These are phyloP conservation scores for Aureobasidium melanogenum DNA, from an alignment of 2,329 filamentous ascomycete genomes.

Conservation along the genomic window DNA sequence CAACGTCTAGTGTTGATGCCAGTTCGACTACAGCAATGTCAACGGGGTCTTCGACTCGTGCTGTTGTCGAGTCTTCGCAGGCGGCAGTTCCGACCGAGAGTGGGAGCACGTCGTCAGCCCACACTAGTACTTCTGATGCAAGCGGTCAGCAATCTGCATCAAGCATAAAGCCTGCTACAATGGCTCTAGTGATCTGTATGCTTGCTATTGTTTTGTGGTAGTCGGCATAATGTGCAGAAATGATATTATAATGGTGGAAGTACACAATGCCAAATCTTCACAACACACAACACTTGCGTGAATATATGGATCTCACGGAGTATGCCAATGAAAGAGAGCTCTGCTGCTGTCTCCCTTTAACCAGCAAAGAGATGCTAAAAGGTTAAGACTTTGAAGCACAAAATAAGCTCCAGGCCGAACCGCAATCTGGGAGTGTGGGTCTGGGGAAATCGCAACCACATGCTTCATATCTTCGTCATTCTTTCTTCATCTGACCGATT, in stretches of 20 bases:
- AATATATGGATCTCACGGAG: neutral
- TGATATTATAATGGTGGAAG: too few species aligned
- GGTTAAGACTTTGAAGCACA: neutral
- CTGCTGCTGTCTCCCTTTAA: neutral
- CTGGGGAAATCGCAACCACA: neutral
- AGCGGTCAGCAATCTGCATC: neutral
- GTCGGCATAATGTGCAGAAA: too few species aligned
- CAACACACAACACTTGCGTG: neutral
- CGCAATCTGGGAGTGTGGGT: neutral
- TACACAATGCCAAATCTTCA: neutral
- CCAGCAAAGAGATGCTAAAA: neutral
- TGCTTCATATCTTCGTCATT: neutral
- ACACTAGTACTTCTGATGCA: neutral
- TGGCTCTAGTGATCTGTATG: neutral
- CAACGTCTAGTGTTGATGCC: neutral
- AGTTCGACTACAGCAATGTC: neutral
- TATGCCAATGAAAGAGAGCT: neutral
- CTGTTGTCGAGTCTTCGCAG: neutral
- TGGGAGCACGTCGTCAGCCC: neutral
- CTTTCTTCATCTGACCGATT: neutral
- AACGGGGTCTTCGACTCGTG: neutral
- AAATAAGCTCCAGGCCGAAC: neutral
- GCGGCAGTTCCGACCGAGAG: neutral
- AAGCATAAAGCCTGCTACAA: neutral
- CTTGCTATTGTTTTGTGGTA: neutral